Base-by-base conservation (phyloP, 1,139 yeast genomes). In the Taphrina communis region DNA sequence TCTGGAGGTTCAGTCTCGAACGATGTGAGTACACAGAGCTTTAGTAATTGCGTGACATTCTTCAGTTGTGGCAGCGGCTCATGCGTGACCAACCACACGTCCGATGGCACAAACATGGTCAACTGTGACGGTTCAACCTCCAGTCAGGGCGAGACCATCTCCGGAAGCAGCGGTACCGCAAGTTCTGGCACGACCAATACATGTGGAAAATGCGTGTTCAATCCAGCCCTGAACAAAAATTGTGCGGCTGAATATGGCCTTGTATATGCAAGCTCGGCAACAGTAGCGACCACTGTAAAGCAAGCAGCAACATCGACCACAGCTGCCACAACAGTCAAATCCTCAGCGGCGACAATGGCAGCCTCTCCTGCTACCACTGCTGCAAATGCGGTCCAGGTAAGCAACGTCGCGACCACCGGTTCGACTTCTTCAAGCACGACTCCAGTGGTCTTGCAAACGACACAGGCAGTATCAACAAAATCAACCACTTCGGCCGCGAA, bases 91-190 rank as follows among this genome's bases (percentile, higher is more conserved):
- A 46, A 46, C 51, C 25, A n/a, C 51, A 46, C 51, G 19, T 46
- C 51, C 51, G 19, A 46, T 46, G 51, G 51, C 17, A 46, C 51
- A 46, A 46, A 46, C 51, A 46, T 46, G 51, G n/a, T 46, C 9
- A n/a, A 46, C 9, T 46, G 51, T 17, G 19, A 46, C 51, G 51
- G 51, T 5, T 46, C 51, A 46, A 46, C 51, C 25, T 46, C 51
- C 25, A 46, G 51, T 46, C 51, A 46, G 19, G 51, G 51, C 9
- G 51, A 46, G 7, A 46, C 51, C n/a, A 19, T 12, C 51, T 46
- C 51, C 17, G 51, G 51, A 19, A n/a, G 25, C 51, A n/a, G 25
- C 51, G 51, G 51, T 46, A 46, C 51, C 19, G 25, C 51, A 19
- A n/a, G 25, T n/a, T n/a, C 51, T 5, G 51, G 51, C 25, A 46